Percentiles rank a stretch among this genome's conserved stretches.
phyloP scores from a whole-genome alignment of 495 filamentous ascomycete genomes.

The Penicillium subrubescens region DNA sequence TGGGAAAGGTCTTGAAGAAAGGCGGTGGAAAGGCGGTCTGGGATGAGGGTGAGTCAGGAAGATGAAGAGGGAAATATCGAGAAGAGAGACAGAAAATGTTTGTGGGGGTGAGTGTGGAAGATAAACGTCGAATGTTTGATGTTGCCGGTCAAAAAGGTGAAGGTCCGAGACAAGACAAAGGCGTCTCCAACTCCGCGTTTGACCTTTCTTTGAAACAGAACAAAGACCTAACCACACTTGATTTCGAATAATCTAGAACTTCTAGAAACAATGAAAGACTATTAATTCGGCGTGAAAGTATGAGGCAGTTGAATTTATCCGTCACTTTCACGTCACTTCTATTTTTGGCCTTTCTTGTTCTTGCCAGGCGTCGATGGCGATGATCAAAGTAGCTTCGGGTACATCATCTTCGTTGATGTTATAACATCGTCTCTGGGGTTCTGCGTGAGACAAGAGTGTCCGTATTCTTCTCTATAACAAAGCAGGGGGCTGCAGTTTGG shows the following conservation, averaged over 20 bases:
- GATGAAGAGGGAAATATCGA: background rate
- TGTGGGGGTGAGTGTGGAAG: background rate
- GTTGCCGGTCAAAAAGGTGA: background rate
- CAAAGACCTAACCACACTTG: background rate
- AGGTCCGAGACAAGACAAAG: constrained; percentile 1
- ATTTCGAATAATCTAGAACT: background rate
- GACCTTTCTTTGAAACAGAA: background rate
- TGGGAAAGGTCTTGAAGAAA: background rate
- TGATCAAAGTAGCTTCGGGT: too few species aligned
- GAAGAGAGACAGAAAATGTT: background rate
- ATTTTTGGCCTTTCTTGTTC: too few species aligned
- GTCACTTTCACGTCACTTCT: too few species aligned
- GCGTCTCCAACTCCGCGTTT: constrained; percentile 1
- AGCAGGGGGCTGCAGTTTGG: too few species aligned
- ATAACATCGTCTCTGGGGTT: too few species aligned
- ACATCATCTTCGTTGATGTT: too few species aligned
- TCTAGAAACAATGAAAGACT: background rate
- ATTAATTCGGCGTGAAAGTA: too few species aligned
- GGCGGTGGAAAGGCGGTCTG: background rate
- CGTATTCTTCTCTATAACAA: too few species aligned
- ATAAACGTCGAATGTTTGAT: background rate
- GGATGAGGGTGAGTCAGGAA: background rate
- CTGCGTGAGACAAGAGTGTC: too few species aligned
- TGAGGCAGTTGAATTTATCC: background rate
- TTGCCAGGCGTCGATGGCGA: too few species aligned